These are phyloP conservation scores for Vachellia collinsii DNA, from an alignment of 306 rosid species.

Conservation along the genomic window DNA sequence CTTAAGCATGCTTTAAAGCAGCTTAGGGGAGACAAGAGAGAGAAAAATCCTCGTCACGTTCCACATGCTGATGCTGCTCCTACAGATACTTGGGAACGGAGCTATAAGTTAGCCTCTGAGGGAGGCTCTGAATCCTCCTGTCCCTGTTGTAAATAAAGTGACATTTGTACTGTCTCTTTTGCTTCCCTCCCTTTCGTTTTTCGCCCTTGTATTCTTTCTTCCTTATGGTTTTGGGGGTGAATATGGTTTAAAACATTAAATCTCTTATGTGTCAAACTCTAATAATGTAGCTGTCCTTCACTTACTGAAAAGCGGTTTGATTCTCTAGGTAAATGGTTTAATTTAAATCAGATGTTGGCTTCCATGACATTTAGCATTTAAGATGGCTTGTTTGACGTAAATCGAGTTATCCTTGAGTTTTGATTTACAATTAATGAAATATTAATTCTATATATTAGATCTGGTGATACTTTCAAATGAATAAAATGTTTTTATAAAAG, in stretches of 20 bases:
- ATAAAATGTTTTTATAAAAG: too few relatives aligned
- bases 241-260: not conserved
- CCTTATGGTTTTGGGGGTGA: not conserved
- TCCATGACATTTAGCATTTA: not conserved
- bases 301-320: not conserved
- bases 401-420: not conserved
- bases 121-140: conserved; percentile 38
- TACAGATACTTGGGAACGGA: conserved; percentile 56
- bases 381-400: not conserved
- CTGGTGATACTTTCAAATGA: not conserved
- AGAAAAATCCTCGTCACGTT: conserved; percentile 64
- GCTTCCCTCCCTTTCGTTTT: not conserved
- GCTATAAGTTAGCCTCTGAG: conserved; percentile 48
- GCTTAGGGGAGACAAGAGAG: conserved; percentile 81
- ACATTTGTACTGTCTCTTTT: not conserved
- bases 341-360: not conserved
- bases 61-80: conserved; percentile 60
- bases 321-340: not conserved
- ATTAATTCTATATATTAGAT: not conserved
- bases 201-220: not conserved
- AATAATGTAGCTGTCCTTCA: not conserved
- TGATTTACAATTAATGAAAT: not conserved
- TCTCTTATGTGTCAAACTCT: not conserved
- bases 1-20: conserved; percentile 93
- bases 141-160: conserved; percentile 48